Percentiles rank a stretch among this genome's conserved stretches.
phyloP scores from a whole-genome alignment of 495 filamentous ascomycete species.

The Pseudotulostoma volvatum region DNA sequence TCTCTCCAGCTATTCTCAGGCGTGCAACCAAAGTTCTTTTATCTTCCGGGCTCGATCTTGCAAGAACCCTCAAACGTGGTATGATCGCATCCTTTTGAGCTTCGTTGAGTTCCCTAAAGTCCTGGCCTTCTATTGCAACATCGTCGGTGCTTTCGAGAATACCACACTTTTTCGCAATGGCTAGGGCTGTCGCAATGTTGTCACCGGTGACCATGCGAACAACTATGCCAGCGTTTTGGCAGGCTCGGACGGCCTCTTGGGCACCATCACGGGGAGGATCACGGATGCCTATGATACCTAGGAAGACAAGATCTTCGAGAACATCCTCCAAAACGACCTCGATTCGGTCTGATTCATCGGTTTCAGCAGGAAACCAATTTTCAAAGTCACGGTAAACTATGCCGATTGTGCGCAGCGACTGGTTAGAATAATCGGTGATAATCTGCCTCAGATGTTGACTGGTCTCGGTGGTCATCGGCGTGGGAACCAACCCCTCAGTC shows the following conservation, averaged over 20 bases:
- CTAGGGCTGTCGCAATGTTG: constrained; percentile 55
- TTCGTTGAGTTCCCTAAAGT: constrained; percentile 36
- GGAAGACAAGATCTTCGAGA: constrained; percentile 39
- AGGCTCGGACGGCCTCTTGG: constrained; percentile 44
- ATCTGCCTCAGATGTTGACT: constrained; percentile 31
- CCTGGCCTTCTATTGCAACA: constrained; percentile 32
- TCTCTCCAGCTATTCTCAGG: constrained; percentile 57
- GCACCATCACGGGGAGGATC: constrained; percentile 60
- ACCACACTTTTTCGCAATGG: constrained; percentile 61
- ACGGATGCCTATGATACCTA: constrained; percentile 61
- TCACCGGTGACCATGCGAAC: constrained; percentile 76
- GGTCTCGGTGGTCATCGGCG: constrained; percentile 27
- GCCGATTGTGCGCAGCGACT: constrained; percentile 64
- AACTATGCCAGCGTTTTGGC: constrained; percentile 51
- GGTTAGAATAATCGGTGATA: constrained; percentile 53
- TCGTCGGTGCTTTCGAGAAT: constrained; percentile 48
- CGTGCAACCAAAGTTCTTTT: constrained; percentile 50
- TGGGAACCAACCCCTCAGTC: constrained; percentile 47
- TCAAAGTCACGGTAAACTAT: constrained; percentile 63
- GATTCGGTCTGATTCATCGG: constrained; percentile 28
- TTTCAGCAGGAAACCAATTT: constrained; percentile 49
- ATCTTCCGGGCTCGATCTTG: constrained; percentile 62
- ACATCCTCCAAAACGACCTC: constrained; percentile 20
- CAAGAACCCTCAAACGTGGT: constrained; percentile 65
- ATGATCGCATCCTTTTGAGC: constrained; percentile 47